Conservation (phyloP, 495 filamentous ascomycete species). For the Aspergillus heteromorphus region DNA sequence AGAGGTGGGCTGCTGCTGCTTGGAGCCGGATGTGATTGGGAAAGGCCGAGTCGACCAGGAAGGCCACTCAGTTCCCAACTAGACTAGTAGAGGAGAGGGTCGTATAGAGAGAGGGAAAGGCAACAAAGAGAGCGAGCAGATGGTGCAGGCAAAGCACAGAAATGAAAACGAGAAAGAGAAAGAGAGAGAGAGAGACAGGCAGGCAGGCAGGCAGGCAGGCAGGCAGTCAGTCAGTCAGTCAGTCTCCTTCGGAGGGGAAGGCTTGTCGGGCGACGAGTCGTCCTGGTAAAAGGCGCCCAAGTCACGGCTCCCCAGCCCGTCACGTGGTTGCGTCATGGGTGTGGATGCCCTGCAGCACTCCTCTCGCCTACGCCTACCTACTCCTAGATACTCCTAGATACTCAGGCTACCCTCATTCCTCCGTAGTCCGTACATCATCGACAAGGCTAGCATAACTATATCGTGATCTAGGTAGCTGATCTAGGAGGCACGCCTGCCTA, state of each 20-base stretch:
- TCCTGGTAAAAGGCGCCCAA: conserved; percentile 15
- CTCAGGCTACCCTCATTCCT: too few species aligned
- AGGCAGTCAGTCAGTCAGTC: conserved; percentile 1
- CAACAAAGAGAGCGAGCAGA: conserved; percentile 2
- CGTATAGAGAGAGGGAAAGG: background rate
- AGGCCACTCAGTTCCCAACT: conserved; percentile 8
- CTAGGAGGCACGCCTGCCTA: background rate
- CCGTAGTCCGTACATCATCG: background rate
- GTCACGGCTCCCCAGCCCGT: conserved; percentile 22
- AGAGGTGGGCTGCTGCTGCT: conserved; percentile 8
- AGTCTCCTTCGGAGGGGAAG: conserved; percentile 15
- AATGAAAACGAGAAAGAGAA: conserved; percentile 1
- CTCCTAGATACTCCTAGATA: too few species aligned
- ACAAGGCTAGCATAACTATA: background rate
- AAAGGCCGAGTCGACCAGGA: conserved; percentile 12
- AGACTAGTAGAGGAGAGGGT: too few species aligned
- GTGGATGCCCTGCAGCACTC: conserved; percentile 23
- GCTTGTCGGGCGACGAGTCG: conserved; percentile 14
- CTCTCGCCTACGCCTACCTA: too few species aligned
- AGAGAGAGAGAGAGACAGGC: conserved; percentile 5
- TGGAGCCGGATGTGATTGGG: conserved; percentile 3
- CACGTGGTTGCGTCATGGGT: conserved; percentile 44
- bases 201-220: background rate
- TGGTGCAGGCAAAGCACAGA: conserved; percentile 3
- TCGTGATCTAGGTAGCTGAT: background rate